Evolutionary conservation across 306 rosid species (phyloP).

Genomic region (Parietaria judaica): DNA sequence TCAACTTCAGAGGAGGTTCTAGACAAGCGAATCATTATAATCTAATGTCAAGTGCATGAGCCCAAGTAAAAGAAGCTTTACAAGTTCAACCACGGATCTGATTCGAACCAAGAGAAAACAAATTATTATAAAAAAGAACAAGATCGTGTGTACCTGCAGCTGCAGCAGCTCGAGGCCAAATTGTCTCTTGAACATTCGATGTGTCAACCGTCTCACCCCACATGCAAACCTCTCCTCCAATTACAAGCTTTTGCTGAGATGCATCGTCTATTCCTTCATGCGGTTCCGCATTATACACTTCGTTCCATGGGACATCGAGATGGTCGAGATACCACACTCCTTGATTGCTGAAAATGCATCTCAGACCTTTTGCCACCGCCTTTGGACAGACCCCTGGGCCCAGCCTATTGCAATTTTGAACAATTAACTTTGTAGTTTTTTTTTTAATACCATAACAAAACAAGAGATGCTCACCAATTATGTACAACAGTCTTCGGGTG

Average conservation of each 20-base stretch:
- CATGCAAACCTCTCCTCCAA: slow-evolving; percentile 99
- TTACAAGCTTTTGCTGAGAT: slow-evolving; percentile 60
- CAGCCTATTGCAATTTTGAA: slow-evolving; percentile 46
- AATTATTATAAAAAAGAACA: too few relatives aligned
- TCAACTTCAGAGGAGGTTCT: not conserved
- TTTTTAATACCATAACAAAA: slow-evolving; percentile 11
- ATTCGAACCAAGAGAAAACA: too few relatives aligned
- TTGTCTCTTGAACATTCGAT: slow-evolving; percentile 78
- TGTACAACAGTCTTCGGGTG: slow-evolving; percentile 81
- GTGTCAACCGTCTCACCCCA: slow-evolving; percentile 88
- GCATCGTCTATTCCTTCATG: slow-evolving; percentile 52
- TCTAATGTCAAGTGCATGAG: too few relatives aligned
- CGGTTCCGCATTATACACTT: slow-evolving; percentile 66
- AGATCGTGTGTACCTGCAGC: slow-evolving; percentile 63
- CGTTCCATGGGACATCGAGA: slow-evolving; percentile 87
- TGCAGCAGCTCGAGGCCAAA: slow-evolving; percentile 99
- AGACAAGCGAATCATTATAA: too few relatives aligned
- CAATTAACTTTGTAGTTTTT: slow-evolving; percentile 12
- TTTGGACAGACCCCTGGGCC: slow-evolving; percentile 76
- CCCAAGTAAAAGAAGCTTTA: too few relatives aligned
- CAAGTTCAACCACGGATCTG: too few relatives aligned
- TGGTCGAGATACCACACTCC: slow-evolving; percentile 96
- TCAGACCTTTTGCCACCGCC: slow-evolving; percentile 78
- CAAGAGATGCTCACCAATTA: slow-evolving; percentile 53
- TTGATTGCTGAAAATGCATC: slow-evolving; percentile 95